A percentile compares a stretch with the other conserved stretches of the same genome.
Conservation (phyloP, 2,329 filamentous ascomycete species). For the Verticillium nonalfalfae region DNA sequence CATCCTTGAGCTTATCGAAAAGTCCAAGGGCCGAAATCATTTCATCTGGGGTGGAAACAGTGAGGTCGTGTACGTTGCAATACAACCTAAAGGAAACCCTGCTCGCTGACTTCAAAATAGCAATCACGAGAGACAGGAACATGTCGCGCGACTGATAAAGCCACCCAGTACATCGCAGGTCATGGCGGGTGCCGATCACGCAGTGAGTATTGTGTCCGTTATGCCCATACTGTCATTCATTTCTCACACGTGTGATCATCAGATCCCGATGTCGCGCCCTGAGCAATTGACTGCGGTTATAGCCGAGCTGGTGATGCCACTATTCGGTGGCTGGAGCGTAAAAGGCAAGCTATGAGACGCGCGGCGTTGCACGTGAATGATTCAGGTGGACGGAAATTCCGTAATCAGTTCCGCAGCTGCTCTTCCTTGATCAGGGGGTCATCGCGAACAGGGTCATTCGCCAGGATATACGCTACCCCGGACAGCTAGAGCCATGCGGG, state of each 20-base stretch:
- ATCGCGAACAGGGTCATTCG: background rate
- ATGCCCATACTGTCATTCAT: background rate
- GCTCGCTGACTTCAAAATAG: background rate
- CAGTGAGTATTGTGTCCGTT: background rate
- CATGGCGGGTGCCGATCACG: conserved; percentile 3
- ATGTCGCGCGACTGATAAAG: background rate
- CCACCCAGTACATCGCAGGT: conserved; percentile 3
- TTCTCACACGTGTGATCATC: background rate
- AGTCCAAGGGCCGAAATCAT: conserved; percentile 1
- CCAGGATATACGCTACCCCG: background rate
- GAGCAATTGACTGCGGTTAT: background rate
- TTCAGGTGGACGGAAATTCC: background rate
- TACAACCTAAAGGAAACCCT: background rate
- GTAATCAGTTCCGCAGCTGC: background rate
- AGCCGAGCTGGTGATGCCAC: background rate
- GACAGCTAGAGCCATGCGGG: background rate
- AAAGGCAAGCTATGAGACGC: background rate
- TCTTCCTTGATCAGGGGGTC: background rate
- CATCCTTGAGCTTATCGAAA: background rate
- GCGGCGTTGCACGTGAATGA: background rate
- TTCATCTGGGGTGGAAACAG: conserved; percentile 6
- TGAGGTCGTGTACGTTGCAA: conserved; percentile 1
- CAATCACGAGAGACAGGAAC: background rate
- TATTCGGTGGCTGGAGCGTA: background rate
- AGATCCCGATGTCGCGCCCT: conserved; percentile 9